Base-by-base conservation (phyloP, 331 rosid genomes). In the Arachis monticola region DNA sequence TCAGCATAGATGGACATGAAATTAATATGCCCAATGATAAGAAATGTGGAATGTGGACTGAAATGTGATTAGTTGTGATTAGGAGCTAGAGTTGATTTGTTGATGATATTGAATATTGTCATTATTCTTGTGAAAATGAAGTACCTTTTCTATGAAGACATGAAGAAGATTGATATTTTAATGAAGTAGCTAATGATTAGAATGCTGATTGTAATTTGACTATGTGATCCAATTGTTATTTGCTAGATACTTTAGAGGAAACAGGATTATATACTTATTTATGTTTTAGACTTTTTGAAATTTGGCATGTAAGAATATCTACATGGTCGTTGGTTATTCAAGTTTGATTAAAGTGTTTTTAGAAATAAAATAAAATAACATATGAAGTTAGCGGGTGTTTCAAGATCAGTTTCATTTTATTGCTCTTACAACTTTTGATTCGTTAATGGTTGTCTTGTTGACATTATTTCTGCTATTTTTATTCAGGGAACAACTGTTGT, bases 401-500 rank as follows among this genome's bases (percentile, higher is more conserved):
- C 44, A 66, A 67, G 48, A 70, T 76, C 14, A 6, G 31, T 72
- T 61, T 44, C 14, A 31, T 38, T 60, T 72, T 60, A 2, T 40
- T 72, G 13, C 40, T 74, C 60, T 42, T 51, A 11, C 11, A n/a
- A n/a, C 30, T 64, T 75, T 56, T 40, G 8, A 64, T 76, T 76
- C 7, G 22, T 59, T 70, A 41, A 55, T 47, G 48, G 64, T 60
- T 60, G 76, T 67, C 46, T n/a, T 77, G 53, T 68, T 63, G 30
- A 71, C 58, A 51, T 5, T 41, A 3, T 5, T 61, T 67, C 10
- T 71, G 14, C 66, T 82, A 12, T 53, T 64, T 74, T 60, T 72
- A 27, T 66, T 56, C 77, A 95, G 99, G 99, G 99, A 83, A 89
- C 91, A 63, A 95, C 99, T 70, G 92, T 95, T 66, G 93, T 95